Evolutionary conservation across 192 early-diverging fungal genomes (phyloP), one percentile per base, ranked within the genome.

Genomic region (Rhizophagus clarus): DNA sequence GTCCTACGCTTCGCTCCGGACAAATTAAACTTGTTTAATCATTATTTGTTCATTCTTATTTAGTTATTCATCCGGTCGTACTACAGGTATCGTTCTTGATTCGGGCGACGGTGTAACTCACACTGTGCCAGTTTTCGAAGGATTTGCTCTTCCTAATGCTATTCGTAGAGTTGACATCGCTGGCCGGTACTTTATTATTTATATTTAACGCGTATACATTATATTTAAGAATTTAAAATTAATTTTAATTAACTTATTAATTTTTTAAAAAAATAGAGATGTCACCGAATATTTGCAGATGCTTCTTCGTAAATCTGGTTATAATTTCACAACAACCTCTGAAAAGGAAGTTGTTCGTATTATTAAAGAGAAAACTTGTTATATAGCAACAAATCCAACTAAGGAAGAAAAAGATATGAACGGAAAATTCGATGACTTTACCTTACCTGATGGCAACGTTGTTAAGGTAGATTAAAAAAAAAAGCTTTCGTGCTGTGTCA

Each of bases 61-160:
- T 63, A 94, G 93, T 80, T 97, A 99, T 81, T 95, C 97, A 10
- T 98, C 97, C 49, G 98, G 98, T 66, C 90, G 97, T 81, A 99
- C 98, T 17, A 99, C 98, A 11, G 98, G 98, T 66, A 90, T 99
- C 31, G 97, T 98, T 15, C 88, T 99, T 24, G 97, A 99, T 82
- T 92, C 95, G 8, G 97, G 98, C 61, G 97, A 99, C 81, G 97
- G 97, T 72, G 97, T 98, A 3, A 95, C 97, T 26, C 98, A 99
- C 74, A 86, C 95, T 10, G 95, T 99, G 11, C 98, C 97, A 47
- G 96, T 98, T 0, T 98, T 94, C 83, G 97, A 98, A 86, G 97
- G 97, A 40, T 99, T 97, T 82, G 96, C 97, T 62, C 92, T 98
- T 73, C 95, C 94, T 20, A 93, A 99, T 79, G 97, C 97, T 31